These are phyloP conservation scores for Eutrema heterophyllum DNA, from an alignment of 345 rosid species.

Conservation along the genomic window DNA sequence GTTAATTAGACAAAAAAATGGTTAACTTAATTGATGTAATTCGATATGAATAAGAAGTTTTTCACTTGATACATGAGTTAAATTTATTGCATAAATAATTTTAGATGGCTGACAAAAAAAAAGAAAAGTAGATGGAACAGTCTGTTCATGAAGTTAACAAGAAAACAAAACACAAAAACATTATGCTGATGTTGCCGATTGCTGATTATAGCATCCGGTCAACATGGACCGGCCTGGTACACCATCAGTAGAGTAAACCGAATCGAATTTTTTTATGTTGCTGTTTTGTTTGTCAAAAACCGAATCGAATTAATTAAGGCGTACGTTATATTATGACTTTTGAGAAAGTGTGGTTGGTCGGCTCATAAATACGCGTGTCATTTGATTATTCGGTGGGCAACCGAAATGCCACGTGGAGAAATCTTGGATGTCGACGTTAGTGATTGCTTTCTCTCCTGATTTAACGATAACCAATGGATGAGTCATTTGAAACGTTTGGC, in stretches of 20 bases:
- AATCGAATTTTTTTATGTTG: neutral
- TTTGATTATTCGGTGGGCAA: neutral
- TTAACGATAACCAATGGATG: slow-evolving; percentile 24
- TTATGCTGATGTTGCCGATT: neutral
- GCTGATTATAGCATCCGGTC: neutral
- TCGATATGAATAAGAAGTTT: no score
- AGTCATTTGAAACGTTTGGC: slow-evolving; percentile 16
- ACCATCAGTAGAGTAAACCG: neutral
- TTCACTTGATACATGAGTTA: no score
- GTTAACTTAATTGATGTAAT: no score
- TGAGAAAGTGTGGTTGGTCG: slow-evolving; percentile 8
- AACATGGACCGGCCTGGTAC: neutral
- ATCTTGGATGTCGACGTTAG: slow-evolving; percentile 19
- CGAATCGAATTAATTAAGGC: neutral
- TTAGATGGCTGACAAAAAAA: no score
- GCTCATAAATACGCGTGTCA: slow-evolving; percentile 3
- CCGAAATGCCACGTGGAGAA: slow-evolving; percentile 9
- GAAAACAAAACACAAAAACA: no score
- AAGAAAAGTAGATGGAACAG: no score
- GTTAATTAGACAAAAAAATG: neutral
- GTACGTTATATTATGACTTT: neutral
- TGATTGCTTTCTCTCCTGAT: neutral
- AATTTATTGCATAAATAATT: no score
- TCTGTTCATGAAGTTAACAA: no score
- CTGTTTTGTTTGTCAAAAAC: no score